phyloP scores from a whole-genome alignment of 192 early-diverging fungal genomes.

The Nowakowskiella sp. region DNA sequence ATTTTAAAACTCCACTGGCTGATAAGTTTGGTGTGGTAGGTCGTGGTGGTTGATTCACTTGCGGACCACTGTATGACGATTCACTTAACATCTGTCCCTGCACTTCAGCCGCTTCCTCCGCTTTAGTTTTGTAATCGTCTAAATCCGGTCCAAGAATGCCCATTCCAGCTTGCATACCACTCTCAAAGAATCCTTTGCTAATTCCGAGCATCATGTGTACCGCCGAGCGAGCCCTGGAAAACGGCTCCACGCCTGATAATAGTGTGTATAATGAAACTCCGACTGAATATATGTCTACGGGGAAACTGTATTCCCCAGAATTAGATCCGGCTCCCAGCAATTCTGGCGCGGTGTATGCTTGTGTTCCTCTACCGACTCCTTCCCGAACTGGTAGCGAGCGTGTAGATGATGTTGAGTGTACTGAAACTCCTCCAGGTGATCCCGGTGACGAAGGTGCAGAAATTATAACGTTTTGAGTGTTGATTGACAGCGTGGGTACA shows the following conservation, averaged over 20 bases:
- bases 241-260: conserved; percentile 32
- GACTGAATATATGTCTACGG: conserved; percentile 42
- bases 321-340: conserved; percentile 10
- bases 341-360: conserved; percentile 43
- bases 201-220: conserved; percentile 37
- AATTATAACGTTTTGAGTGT: neutral
- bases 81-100: conserved; percentile 11
- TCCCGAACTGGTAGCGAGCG: conserved; percentile 22
- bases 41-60: too few relatives aligned
- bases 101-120: neutral
- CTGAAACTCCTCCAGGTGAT: neutral
- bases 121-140: conserved; percentile 2
- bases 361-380: conserved; percentile 40
- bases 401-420: conserved; percentile 1
- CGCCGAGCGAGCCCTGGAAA: conserved; percentile 16
- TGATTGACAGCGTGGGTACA: conserved; percentile 8
- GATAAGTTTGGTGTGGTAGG: too few relatives aligned
- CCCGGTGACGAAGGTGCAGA: conserved; percentile 11
- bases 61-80: too few relatives aligned
- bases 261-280: conserved; percentile 39
- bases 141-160: conserved; percentile 14
- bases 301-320: conserved; percentile 30
- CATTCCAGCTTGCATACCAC: conserved; percentile 29
- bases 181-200: conserved; percentile 38
- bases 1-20: too few relatives aligned